Evolutionary conservation across 2,329 filamentous ascomycete genomes (phyloP), one percentile per base, ranked within the genome.

Genomic region (Pseudonectria foliicola): DNA sequence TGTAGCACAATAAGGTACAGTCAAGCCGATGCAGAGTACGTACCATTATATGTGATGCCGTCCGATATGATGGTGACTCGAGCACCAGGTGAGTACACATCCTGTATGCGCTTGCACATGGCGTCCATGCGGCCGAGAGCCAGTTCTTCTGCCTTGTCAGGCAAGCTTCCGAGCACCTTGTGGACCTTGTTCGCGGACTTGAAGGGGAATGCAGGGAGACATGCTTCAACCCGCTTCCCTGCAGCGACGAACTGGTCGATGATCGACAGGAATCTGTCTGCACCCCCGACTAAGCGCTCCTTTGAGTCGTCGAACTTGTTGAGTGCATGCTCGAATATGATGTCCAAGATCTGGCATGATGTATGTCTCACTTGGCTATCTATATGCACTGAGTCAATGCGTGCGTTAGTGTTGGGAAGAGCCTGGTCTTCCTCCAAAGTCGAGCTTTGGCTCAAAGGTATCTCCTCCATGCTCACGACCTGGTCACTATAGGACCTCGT

Each of bases 31-130:
- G n/a, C 8, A 39, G n/a, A 27, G 5, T 16, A 48, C 54, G 16
- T 45, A 70, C 69, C 71, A 38, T 73, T 75, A 29, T 74, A 75
- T 1, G 69, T 65, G 12, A 75, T 56, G 0, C 71, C 71, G 44
- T 75, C 71, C 0, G 71, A 73, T 8, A 70, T 61, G 25, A 75
- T 72, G 13, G 60, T 63, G 2, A 52, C 37, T 10, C 43, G 27
- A 2, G 55, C 55, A 2, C 55, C 55, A 4, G 55, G 54, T 0
- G 27, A 6, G n/a, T 58, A 58, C 2, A 56, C 25, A 3, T 55
- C 35, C 1, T 36, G 16, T n/a, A 58, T 56, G 4, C 43, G 37
- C 3, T 21, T 14, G n/a, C 55, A 58, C 43, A 58, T 53, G 11
- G 34, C 38, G 13, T 58, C 50, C 2, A 58, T 27, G 0, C 52